Percentiles rank a stretch among this genome's conserved stretches.
Conservation (phyloP, 108 stramenopile genomes). For the Cyclotella baltica region DNA sequence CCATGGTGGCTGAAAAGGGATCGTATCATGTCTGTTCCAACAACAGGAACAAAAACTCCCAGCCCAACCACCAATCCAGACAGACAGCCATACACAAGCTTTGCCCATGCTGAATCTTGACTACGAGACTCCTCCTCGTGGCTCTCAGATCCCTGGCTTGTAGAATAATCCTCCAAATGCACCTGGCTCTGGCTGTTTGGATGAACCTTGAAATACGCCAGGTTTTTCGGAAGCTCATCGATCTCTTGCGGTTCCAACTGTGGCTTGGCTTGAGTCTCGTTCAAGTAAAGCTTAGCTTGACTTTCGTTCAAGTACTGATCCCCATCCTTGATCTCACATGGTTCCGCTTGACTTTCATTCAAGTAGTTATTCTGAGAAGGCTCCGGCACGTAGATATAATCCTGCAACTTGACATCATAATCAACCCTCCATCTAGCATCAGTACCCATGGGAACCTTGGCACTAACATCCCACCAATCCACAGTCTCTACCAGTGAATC, state of each 20-base stretch:
- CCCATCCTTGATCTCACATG: too few relatives aligned
- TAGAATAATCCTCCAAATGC: background rate
- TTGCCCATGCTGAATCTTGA: slow-evolving; percentile 11
- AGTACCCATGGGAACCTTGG: background rate
- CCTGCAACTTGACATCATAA: background rate
- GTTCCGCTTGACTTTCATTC: background rate
- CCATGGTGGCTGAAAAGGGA: background rate
- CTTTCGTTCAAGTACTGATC: background rate
- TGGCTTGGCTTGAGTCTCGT: background rate
- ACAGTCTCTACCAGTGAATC: background rate
- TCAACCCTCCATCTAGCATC: background rate
- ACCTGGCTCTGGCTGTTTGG: background rate
- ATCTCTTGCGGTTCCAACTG: slow-evolving; percentile 1
- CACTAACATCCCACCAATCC: background rate
- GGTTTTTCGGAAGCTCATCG: background rate
- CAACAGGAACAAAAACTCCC: slow-evolving; percentile 3
- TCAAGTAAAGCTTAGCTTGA: background rate
- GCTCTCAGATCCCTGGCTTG: background rate
- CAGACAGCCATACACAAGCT: background rate
- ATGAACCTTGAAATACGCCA: background rate
- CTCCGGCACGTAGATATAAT: background rate
- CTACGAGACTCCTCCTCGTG: background rate
- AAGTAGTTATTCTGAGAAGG: background rate
- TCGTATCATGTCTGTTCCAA: background rate
- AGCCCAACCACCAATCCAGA: background rate